Evolutionary conservation across 78 protist genomes (phyloP).

Genomic region (Isochrysis galbana): DNA sequence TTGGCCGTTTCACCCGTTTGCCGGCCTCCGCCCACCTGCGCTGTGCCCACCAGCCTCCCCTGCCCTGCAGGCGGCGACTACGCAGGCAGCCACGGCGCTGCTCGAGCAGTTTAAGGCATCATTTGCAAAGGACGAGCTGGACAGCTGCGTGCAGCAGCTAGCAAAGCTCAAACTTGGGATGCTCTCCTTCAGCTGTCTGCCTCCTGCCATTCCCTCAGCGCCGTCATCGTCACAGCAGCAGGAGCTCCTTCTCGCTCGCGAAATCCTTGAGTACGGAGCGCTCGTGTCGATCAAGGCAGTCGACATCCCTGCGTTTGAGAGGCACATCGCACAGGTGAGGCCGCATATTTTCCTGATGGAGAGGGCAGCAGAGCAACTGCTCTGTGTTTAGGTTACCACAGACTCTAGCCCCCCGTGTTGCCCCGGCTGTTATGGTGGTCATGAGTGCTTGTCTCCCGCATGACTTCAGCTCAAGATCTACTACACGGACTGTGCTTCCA

Average conservation of each 20-base stretch:
- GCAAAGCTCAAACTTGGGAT: background rate
- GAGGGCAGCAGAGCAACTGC: too few relatives aligned
- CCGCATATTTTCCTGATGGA: too few relatives aligned
- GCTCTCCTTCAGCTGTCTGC: background rate
- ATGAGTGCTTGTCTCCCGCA: too few relatives aligned
- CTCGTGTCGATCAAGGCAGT: background rate
- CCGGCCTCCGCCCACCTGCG: background rate
- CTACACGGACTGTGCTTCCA: slow-evolving; percentile 32
- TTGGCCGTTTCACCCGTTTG: background rate
- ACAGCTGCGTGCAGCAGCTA: background rate
- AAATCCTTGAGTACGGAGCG: slow-evolving; percentile 46
- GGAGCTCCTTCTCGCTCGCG: slow-evolving; percentile 17
- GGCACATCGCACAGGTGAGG: slow-evolving; percentile 39
- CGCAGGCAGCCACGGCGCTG: background rate
- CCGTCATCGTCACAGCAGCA: background rate
- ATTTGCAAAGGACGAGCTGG: background rate
- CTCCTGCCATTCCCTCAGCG: background rate
- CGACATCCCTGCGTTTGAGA: slow-evolving; percentile 57
- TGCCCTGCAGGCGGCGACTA: background rate
- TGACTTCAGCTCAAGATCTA: slow-evolving; percentile 52
- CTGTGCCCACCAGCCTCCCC: background rate
- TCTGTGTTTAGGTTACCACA: too few relatives aligned
- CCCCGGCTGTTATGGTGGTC: too few relatives aligned
- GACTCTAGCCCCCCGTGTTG: too few relatives aligned
- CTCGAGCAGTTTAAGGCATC: background rate